Base-by-base conservation (phyloP, 805 yeast genomes). In the Groenewaldozyma tartarivorans region DNA sequence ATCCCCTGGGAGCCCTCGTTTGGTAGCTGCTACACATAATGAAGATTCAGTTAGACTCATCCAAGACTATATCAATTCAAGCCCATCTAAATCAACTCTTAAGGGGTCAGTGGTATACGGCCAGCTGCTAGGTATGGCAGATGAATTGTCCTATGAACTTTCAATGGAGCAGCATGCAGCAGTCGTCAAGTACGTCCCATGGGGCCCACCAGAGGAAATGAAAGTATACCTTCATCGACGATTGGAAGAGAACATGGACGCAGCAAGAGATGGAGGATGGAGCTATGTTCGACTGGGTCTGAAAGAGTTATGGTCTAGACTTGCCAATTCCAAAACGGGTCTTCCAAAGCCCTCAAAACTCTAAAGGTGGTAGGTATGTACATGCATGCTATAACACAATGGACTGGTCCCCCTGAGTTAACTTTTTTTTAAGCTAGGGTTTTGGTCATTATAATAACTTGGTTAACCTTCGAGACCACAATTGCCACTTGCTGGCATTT, bases 161-260 rank as follows among this genome's bases (percentile, higher is more conserved):
- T 75, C 84, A 42, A 63, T 69, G 32, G 68, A 77, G 36, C 75
- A 81, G 49, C 69, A 74, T 35, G 15, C 20, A 5, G 85, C 85
- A 55, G 79, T 88, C 40, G 79, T 90, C 64, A 90, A 90, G 65
- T 88, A 90, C 58, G 96, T 88, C 47, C 94, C 96, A 15, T 88
- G 96, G 96, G 96, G 96, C 6, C 96, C 96, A 26, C 94, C 95
- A 42, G 64, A 76, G 51, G 96, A 90, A 64, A 87, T 96, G 44
- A 86, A 84, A 66, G 95, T 85, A 52, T 88, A 88, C 58, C 65
- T 88, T 46, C 67, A 79, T 47, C 79, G 97, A 68, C 76, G 97
- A 65, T 68, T 88, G 47, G 96, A 88, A 66, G 97, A 88, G 66
- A 88, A 88, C 57, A 96, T 96, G 19, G 96, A 88, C 62, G 94